These are phyloP conservation scores for Corylus americana DNA, from an alignment of 306 rosid genomes.

Conservation along the genomic window DNA sequence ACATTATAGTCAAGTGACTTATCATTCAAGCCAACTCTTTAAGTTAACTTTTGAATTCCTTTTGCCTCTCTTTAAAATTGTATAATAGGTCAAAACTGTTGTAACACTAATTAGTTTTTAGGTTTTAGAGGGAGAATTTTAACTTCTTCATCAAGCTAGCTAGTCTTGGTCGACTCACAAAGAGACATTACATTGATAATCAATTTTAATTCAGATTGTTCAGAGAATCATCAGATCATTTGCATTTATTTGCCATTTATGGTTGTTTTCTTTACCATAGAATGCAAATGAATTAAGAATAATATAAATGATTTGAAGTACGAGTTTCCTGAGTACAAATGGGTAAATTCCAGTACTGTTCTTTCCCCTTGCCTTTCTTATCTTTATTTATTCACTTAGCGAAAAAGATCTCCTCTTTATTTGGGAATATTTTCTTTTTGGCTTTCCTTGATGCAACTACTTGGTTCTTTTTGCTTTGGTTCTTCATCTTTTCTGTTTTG, in stretches of 20 bases:
- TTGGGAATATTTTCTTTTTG: neutral
- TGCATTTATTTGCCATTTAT: neutral
- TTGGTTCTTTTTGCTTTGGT: constrained; percentile 3
- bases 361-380: neutral
- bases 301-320: neutral
- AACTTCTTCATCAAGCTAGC: neutral
- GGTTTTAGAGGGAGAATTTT: neutral
- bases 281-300: neutral
- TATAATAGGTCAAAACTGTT: neutral
- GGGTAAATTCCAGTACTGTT: neutral
- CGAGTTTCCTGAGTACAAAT: neutral
- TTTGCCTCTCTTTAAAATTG: neutral
- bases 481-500: neutral
- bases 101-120: neutral
- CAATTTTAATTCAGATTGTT: no score
- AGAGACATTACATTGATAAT: no score
- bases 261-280: neutral
- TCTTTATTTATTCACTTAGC: neutral
- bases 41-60: neutral
- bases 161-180: no score
- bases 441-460: neutral
- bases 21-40: no score
- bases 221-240: neutral
- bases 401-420: neutral
- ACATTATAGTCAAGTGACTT: no score